Evolutionary conservation across 2,329 filamentous ascomycete species (phyloP).

Genomic region (Talaromyces rugulosus): DNA sequence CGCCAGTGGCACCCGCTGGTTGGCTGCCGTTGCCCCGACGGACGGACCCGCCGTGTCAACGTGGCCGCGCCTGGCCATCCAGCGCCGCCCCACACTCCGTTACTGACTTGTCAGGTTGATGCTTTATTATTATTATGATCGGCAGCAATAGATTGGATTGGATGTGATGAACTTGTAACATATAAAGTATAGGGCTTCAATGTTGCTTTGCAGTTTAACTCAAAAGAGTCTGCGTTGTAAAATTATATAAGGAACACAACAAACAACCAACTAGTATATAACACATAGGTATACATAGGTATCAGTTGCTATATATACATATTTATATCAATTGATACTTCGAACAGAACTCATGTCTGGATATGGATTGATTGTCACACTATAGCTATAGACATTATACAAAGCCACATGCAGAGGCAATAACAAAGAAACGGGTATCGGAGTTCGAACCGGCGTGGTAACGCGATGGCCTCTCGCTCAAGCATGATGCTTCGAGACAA

Average conservation of each 20-base stretch:
- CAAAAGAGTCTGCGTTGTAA: too few species aligned
- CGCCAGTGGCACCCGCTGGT: background rate
- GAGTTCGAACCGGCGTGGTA: background rate
- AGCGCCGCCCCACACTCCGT: background rate
- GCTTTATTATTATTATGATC: background rate
- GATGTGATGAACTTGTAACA: too few species aligned
- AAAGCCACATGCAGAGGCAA: background rate
- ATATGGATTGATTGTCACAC: background rate
- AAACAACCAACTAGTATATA: too few species aligned
- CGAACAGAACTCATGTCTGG: too few species aligned
- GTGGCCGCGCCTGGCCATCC: background rate
- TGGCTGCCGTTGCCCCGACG: background rate
- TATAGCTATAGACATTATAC: background rate
- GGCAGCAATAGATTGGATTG: background rate
- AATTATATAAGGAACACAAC: too few species aligned
- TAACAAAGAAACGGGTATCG: background rate
- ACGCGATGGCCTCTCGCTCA: background rate
- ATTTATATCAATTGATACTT: too few species aligned
- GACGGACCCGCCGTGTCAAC: background rate
- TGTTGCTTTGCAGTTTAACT: too few species aligned
- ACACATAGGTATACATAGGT: too few species aligned
- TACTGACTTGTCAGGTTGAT: background rate
- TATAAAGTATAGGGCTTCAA: too few species aligned
- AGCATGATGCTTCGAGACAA: background rate
- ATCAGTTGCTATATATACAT: too few species aligned